Evolutionary conservation across 2,329 filamentous ascomycete genomes (phyloP), one percentile per base, ranked within the genome.

Genomic region (Ilyonectria mors-panacis): DNA sequence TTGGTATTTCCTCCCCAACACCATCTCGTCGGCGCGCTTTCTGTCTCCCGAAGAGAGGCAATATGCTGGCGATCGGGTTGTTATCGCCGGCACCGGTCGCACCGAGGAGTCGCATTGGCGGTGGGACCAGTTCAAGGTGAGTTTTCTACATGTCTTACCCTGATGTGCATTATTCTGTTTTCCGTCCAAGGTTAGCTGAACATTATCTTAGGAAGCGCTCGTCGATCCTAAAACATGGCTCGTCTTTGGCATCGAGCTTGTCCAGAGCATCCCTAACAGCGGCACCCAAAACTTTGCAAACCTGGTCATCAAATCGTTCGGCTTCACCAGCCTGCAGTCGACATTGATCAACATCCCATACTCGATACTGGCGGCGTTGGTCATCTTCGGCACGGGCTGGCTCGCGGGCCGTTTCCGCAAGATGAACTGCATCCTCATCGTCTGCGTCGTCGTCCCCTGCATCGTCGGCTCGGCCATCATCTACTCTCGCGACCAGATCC

Each of bases 221-320:
- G 62, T 81, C 8, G 89, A 90, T 70, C 87, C 87, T 3, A 90
- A 91, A 75, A 88, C 87, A 0, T 91, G 87, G 88, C 79, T 90
- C 54, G 82, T 91, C 48, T 83, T 88, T 63, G 80, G 79, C 2
- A 83, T 91, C 26, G 82, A 85, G 23, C 67, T 90, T 3, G 76
- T 86, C 3, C 86, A 88, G 75, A 59, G 56, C 10, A 90, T 91
- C 26, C 88, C 89, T 47, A 91, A 91, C 67, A 88, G 88, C 42
- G 89, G 89, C 37, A 88, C 87, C 0, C 85, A 87, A 69, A 87
- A 85, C 71, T 90, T 90, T 57, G 85, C 85, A 50, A 89, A 88
- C 72, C 82, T 89, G 42, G 85, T 89, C 61, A 82, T 89, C 73
- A 82, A 80, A 54, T 87, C 85, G 4, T 89, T 89, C 53, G 85